Base-by-base conservation (phyloP, 768 basidiomycete genomes). In the Cystobasidium ongulense region DNA sequence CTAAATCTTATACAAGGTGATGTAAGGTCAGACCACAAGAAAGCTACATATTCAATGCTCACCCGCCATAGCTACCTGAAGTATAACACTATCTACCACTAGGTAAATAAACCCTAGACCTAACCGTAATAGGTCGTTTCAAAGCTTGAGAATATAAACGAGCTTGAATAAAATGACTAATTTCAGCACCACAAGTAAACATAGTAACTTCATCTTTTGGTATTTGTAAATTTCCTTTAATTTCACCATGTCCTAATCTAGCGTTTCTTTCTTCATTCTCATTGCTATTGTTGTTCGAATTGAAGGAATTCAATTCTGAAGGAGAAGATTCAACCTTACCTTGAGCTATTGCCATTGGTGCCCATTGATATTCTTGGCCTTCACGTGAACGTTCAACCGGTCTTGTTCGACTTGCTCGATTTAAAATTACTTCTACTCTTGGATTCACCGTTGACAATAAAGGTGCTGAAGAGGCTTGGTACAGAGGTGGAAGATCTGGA, bases 141-240 rank as follows among this genome's bases (percentile, higher is more conserved):
- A 67, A 50, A 67, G 41, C 36, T 25, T 67, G 27, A 31, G 41
- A 46, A 29, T 50, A 23, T 7, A 67, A 13, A 23, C 43, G 27
- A 13, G 65, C 65, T 18, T 67, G 39, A 25, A 67, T 25, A 41
- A 27, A n/a, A 67, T 67, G 65, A 41, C 46, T 39, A 50, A 71
- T 39, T 54, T 71, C 68, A 5, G 68, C 68, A 38, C 52, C 52
- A 43, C 68, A 71, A 5, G 33, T 57, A 52, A 57, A 59, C 50
- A 59, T 36, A n/a, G 68, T 57, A 31, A 59, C 68, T 54, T 71
- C 68, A 27, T 71, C 25, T 36, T 46, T 10, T 7, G 68, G 68
- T 27, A 71, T 29, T 33, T 43, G 7, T 23, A 67, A 31, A 23
- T 10, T 29, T 11, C 65, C 65, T 18, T 27, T 23, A 31, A 67